Evolutionary conservation across 805 yeast species (phyloP).

Genomic region (Ogataea nitratoaversa): DNA sequence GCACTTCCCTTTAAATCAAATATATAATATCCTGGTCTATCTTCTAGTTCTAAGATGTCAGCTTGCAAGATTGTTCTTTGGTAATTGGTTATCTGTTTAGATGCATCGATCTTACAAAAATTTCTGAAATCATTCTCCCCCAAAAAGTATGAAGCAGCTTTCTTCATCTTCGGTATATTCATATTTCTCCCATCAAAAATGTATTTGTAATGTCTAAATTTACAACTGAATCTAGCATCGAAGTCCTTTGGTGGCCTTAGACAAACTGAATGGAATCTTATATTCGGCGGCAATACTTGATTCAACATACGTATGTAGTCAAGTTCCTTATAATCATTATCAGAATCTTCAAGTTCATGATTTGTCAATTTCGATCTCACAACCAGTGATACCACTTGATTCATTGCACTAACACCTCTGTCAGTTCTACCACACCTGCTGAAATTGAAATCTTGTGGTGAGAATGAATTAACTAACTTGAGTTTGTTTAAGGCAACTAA

Average conservation of each 20-base stretch:
- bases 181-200: constrained; percentile 56
- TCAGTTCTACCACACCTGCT: constrained; percentile 95
- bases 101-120: constrained; percentile 91
- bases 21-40: constrained; percentile 44
- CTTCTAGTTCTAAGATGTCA: constrained; percentile 18
- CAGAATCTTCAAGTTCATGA: constrained; percentile 58
- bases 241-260: constrained; percentile 78
- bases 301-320: constrained; percentile 76
- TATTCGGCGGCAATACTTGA: constrained; percentile 73
- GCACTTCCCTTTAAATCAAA: constrained; percentile 85
- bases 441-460: constrained; percentile 62
- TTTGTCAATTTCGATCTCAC: constrained; percentile 64
- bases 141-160: constrained; percentile 56
- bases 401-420: constrained; percentile 95
- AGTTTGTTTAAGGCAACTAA: constrained; percentile 68
- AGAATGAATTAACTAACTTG: constrained; percentile 55
- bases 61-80: constrained; percentile 52
- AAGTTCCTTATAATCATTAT: constrained; percentile 62
- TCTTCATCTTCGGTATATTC: constrained; percentile 61
- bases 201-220: constrained; percentile 81
- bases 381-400: constrained; percentile 80
- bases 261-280: constrained; percentile 76
- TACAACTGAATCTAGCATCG: constrained; percentile 91
- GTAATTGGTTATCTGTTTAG: constrained; percentile 84
- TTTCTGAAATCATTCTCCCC: constrained; percentile 92